Conservation (phyloP, 495 filamentous ascomycete species). For the Aspergillus ostianus region DNA sequence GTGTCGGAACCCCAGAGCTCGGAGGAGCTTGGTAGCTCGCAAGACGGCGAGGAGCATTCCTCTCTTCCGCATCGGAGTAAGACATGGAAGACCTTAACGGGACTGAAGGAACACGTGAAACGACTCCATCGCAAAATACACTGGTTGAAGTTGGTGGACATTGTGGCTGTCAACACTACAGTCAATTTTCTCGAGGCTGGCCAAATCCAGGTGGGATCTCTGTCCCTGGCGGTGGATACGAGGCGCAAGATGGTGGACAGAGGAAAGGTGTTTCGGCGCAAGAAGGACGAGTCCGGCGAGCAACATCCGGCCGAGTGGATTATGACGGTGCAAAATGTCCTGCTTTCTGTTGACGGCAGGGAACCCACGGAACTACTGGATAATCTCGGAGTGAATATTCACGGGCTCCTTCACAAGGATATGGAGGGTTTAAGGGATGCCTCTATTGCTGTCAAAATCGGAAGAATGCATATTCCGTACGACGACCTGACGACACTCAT, state of each 20-base stretch:
- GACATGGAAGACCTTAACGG: slow-evolving; percentile 74
- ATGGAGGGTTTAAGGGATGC: slow-evolving; percentile 86
- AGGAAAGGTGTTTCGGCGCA: slow-evolving; percentile 85
- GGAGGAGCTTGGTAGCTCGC: slow-evolving; percentile 16
- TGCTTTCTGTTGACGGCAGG: slow-evolving; percentile 80
- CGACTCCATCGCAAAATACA: slow-evolving; percentile 79
- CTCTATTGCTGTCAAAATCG: slow-evolving; percentile 85
- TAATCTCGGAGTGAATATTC: slow-evolving; percentile 80
- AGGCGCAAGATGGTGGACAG: slow-evolving; percentile 86
- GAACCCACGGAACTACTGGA: slow-evolving; percentile 91
- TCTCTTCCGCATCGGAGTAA: slow-evolving; percentile 52
- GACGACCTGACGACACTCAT: slow-evolving; percentile 74
- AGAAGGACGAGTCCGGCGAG: slow-evolving; percentile 64
- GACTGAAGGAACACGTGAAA: slow-evolving; percentile 80
- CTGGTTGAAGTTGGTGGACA: slow-evolving; percentile 86
- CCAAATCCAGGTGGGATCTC: slow-evolving; percentile 75
- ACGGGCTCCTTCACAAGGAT: slow-evolving; percentile 87
- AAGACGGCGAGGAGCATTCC: slow-evolving; percentile 18
- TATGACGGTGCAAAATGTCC: slow-evolving; percentile 74
- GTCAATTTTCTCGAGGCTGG: slow-evolving; percentile 76
- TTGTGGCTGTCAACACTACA: slow-evolving; percentile 78
- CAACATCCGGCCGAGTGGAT: slow-evolving; percentile 94
- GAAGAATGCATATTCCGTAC: slow-evolving; percentile 83
- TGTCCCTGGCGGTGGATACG: slow-evolving; percentile 87
- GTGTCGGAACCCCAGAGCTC: slow-evolving; percentile 24